Evolutionary conservation across 108 stramenopile genomes (phyloP).

Genomic region (Tribonema minus): DNA sequence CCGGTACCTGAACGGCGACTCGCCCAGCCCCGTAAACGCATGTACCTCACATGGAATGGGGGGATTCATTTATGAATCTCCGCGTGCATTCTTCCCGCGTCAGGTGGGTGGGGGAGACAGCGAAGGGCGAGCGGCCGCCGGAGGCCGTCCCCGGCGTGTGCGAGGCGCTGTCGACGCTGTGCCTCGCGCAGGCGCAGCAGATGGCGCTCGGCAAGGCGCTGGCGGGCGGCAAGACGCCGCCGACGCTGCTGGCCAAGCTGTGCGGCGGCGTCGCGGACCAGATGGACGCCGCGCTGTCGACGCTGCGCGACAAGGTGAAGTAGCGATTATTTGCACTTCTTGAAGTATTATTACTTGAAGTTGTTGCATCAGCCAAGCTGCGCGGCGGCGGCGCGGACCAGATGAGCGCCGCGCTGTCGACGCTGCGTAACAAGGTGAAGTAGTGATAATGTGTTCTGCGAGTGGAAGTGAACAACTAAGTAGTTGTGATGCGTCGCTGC

Average conservation of each 20-base stretch:
- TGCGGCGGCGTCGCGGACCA: constrained; percentile 2
- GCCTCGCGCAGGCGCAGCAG: constrained; percentile 22
- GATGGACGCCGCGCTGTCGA: constrained; percentile 9
- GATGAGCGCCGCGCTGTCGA: constrained; percentile 4
- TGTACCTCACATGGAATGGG: no score
- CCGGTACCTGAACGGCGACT: no score
- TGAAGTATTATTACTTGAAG: no score
- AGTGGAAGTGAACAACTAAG: no score
- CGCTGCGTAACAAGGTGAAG: constrained; percentile 23
- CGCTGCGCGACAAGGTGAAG: constrained; percentile 19
- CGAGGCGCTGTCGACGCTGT: constrained; percentile 9
- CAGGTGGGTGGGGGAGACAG: constrained; percentile 29
- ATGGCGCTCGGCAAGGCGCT: constrained; percentile 35
- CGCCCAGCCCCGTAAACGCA: no score
- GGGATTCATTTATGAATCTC: no score
- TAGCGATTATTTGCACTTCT: no score
- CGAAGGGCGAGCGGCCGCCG: constrained; percentile 7
- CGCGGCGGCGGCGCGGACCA: background rate
- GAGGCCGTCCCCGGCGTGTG: constrained; percentile 15
- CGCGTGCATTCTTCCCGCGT: no score
- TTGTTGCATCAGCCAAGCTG: no score
- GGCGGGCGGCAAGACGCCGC: constrained; percentile 13
- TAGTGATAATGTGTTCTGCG: no score
- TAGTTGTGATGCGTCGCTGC: no score
- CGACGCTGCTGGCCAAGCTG: constrained; percentile 16